phyloP scores from a whole-genome alignment of 257 asterid genomes.

The Mitragyna speciosa region DNA sequence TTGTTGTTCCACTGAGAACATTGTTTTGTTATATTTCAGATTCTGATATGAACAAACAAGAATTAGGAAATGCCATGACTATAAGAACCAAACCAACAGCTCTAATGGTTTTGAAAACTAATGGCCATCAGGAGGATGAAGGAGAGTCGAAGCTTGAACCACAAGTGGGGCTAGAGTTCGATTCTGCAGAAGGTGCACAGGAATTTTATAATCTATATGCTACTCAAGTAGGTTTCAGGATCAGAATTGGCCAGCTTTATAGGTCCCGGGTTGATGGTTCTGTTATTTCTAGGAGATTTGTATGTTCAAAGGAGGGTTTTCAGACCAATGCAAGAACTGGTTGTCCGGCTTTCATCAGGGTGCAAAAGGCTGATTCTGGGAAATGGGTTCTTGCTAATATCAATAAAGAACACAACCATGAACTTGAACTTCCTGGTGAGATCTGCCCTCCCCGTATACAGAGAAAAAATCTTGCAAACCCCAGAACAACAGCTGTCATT shows the following conservation, averaged over 20 bases:
- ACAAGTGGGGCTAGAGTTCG: conserved; percentile 72
- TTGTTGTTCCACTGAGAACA: not conserved
- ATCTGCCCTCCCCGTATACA: conserved; percentile 58
- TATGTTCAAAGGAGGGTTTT: conserved; percentile 91
- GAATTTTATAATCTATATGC: conserved; percentile 75
- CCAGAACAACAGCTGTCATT: conserved; percentile 59
- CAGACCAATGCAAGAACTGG: conserved; percentile 90
- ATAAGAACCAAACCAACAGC: conserved; percentile 62
- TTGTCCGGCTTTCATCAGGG: conserved; percentile 86
- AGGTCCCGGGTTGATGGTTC: conserved; percentile 86
- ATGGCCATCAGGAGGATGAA: conserved; percentile 50
- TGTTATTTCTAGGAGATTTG: conserved; percentile 81
- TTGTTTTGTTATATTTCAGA: conserved; percentile 30
- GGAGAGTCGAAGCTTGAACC: conserved; percentile 72
- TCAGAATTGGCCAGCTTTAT: conserved; percentile 89
- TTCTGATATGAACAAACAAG: conserved; percentile 72
- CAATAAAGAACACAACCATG: conserved; percentile 87
- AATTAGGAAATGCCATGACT: conserved; percentile 53
- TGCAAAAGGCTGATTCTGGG: conserved; percentile 79
- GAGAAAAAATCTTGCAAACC: conserved; percentile 60
- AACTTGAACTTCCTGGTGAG: conserved; percentile 59
- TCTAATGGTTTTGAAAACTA: conserved; percentile 40
- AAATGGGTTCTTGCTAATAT: conserved; percentile 85
- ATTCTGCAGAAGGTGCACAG: conserved; percentile 87
- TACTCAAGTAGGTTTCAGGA: conserved; percentile 70